Evolutionary conservation across 1,284 basidiomycete species (phyloP), one percentile per base, ranked within the genome.

Genomic region (Cutaneotrichosporon spelunceum): DNA sequence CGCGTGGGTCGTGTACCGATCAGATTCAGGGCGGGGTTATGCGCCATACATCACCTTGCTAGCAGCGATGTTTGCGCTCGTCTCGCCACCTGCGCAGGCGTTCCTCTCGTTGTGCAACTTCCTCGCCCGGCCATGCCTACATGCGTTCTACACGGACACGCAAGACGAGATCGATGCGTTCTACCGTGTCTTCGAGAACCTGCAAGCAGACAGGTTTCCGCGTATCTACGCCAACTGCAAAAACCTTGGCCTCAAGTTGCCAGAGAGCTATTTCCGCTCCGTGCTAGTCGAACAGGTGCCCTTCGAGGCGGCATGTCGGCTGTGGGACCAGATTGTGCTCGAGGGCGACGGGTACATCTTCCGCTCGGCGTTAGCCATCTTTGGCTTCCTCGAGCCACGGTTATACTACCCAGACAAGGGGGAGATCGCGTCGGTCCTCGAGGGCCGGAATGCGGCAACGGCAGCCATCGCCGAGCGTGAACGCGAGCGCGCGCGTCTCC

Each of bases 191-290:
- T 73, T 78, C 49, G 76, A 78, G 57, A 77, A 77, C 56, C 68
- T 77, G 11, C 74, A 78, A 60, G 74, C 75, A 13, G 75, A 77
- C 63, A 62, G 57, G 49, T 94, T 97, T 88, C 95, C 95, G 0
- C 95, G 93, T 81, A 91, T 93, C 68, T 95, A 91, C 77, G 93
- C 93, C 79, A 95, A 95, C 80, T 94, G 94, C 80, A 93, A 94
- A 75, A 90, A 93, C 72, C 88, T 77, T 0, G 74, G 76, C 6
- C 54, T 78, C 24, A 66, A 66, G 44, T 60, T 80, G 14, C 78
- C 76, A 1, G 71, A 77, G 50, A 74, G 75, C 8, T 96, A 92
- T 89, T 78, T 97, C 50, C 78, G 89, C 52, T 87, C 91, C 0
- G 78, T 94, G 21, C 93, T 94, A 75, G 81, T 94, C 26, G 86